Evolutionary conservation across 2,329 filamentous ascomycete genomes (phyloP).

Genomic region (Colletotrichum spaethianum): DNA sequence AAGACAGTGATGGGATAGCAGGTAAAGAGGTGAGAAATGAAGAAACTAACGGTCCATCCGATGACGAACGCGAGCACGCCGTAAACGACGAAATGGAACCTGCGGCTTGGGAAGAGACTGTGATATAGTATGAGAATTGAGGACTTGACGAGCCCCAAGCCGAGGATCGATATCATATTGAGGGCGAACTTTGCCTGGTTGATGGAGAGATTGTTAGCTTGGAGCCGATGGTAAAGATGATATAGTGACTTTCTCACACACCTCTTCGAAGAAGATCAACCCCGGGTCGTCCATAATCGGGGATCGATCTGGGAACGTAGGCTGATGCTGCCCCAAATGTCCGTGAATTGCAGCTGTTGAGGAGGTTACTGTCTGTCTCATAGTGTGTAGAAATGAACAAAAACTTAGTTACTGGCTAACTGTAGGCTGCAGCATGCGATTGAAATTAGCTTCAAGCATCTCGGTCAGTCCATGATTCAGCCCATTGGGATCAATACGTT

Average conservation of each 20-base stretch:
- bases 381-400: too few species aligned
- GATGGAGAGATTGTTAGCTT: slow-evolving; percentile 3
- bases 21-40: slow-evolving; percentile 47
- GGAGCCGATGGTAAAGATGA: background rate
- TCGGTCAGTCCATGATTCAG: background rate
- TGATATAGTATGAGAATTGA: slow-evolving; percentile 53
- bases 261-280: slow-evolving; percentile 37
- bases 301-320: slow-evolving; percentile 31
- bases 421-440: slow-evolving; percentile 35
- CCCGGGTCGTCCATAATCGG: slow-evolving; percentile 40
- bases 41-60: slow-evolving; percentile 45
- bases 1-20: slow-evolving; percentile 46
- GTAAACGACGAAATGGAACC: slow-evolving; percentile 47
- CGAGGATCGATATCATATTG: slow-evolving; percentile 48
- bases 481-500: too few species aligned
- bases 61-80: slow-evolving; percentile 45
- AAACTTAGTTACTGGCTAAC: slow-evolving; percentile 32
- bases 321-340: slow-evolving; percentile 38
- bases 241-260: background rate
- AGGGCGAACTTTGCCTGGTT: slow-evolving; percentile 33
- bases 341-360: slow-evolving; percentile 27
- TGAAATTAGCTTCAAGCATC: slow-evolving; percentile 2
- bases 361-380: background rate
- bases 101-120: slow-evolving; percentile 49
- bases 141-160: slow-evolving; percentile 51